A percentile compares a stretch with the other conserved stretches of the same genome.
Evolutionary conservation across 2,329 filamentous ascomycete genomes (phyloP).

Genomic region (Paraphoma sp.): DNA sequence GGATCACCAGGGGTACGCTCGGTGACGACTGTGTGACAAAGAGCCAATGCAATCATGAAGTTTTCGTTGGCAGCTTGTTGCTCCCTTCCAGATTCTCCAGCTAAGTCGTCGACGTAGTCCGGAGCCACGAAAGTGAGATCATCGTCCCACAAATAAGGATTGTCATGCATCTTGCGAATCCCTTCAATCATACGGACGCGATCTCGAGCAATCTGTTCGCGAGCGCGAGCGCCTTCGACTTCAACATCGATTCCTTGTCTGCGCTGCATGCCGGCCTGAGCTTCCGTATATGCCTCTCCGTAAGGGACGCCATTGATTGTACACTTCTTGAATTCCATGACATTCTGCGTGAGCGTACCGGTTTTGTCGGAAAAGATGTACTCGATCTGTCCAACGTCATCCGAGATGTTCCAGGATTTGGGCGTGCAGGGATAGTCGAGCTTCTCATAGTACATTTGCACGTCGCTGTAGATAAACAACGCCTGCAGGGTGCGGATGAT

Average conservation of each 20-base stretch:
- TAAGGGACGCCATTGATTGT: conserved; percentile 96
- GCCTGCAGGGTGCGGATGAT: conserved; percentile 93
- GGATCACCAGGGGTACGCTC: conserved; percentile 89
- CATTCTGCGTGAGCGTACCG: conserved; percentile 86
- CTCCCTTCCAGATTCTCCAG: conserved; percentile 75
- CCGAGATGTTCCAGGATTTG: conserved; percentile 98
- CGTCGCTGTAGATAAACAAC: conserved; percentile 96
- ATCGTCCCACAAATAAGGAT: conserved; percentile 89
- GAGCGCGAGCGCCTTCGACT: conserved; percentile 74
- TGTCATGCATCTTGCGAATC: conserved; percentile 80
- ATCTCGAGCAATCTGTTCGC: conserved; percentile 78
- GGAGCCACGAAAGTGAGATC: conserved; percentile 91
- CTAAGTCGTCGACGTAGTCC: conserved; percentile 83
- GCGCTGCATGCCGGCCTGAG: conserved; percentile 94
- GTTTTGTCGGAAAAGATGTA: conserved; percentile 99
- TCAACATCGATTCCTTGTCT: conserved; percentile 87
- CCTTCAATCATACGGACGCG: conserved; percentile 74
- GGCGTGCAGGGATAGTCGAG: conserved; percentile 95
- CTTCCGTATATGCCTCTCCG: conserved; percentile 97
- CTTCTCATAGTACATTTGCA: conserved; percentile 95
- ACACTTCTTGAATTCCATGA: conserved; percentile 99
- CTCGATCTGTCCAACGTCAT: conserved; percentile 96
- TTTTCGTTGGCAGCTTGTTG: conserved; percentile 81
- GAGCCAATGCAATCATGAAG: conserved; percentile 92
- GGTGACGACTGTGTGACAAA: conserved; percentile 97